Conservation (phyloP, 2,329 filamentous ascomycete genomes). For the Leptographium galeiforme region DNA sequence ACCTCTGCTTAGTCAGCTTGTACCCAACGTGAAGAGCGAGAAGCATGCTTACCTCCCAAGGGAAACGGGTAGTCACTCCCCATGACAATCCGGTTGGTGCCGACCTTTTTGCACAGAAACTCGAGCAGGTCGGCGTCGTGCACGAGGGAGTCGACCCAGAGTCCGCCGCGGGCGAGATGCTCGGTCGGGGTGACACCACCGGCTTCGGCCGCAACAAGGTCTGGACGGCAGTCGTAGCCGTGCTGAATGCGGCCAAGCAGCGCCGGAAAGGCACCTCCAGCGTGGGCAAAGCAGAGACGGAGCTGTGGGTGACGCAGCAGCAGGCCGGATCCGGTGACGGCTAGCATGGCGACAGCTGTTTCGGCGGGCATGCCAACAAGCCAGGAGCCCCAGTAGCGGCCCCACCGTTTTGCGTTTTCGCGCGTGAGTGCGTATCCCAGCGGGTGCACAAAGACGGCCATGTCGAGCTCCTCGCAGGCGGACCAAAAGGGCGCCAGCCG, state of each 20-base stretch:
- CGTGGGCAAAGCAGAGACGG: slow-evolving; percentile 2
- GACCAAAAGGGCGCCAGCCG: not conserved
- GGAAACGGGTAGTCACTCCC: slow-evolving; percentile 3
- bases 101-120: slow-evolving; percentile 1
- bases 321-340: not conserved
- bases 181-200: not conserved
- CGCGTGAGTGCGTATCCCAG: not conserved
- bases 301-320: not conserved
- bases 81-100: not conserved
- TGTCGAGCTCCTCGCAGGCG: not conserved
- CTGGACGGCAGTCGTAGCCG: slow-evolving; percentile 1
- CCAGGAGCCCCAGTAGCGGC: slow-evolving; percentile 1
- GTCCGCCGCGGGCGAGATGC: not conserved
- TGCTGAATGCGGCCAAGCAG: slow-evolving; percentile 2
- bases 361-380: slow-evolving; percentile 2
- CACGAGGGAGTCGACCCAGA: slow-evolving; percentile 4
- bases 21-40: not conserved
- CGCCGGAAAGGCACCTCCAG: slow-evolving; percentile 1
- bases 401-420: not conserved
- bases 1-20: not conserved
- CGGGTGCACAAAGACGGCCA: slow-evolving; percentile 4
- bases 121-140: slow-evolving; percentile 2
- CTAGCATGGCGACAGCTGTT: not conserved
- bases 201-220: not conserved
- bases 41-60: not conserved